Evolutionary conservation across 306 rosid genomes (phyloP), one percentile per base, ranked within the genome.

Genomic region (Chamaecrista fasciculata): DNA sequence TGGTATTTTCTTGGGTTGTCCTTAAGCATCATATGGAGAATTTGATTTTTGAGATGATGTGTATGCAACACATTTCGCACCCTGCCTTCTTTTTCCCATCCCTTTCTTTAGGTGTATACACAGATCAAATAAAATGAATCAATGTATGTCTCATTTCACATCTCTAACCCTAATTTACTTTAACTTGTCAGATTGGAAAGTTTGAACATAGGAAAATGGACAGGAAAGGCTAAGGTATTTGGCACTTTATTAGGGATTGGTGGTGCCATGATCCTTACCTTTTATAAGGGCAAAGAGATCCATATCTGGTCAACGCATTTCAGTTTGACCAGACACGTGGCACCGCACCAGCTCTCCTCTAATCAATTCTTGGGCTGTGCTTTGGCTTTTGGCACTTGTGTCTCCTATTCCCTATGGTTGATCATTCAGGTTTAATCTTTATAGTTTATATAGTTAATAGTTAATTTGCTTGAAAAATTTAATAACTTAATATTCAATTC

Each of bases 181-280:
- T 31, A 31, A 2, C n/a, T n/a, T n/a, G 18, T 50, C 58, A 78
- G 70, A 9, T 23, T 78, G n/a, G 78, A 72, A 42, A 78, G 50
- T 33, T 9, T 72, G 36, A 59, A 78, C 1, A 49, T 78, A 20
- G 19, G 59, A 66, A 67, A 44, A 72, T 12, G 19, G 50, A 9
- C 61, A 1, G 82, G 78, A 29, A 78, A 72, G 10, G 82, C 78
- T 0, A 78, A 67, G 48, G 62, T 72, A 28, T 1, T 25, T 16
- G 78, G 82, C 21, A 67, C 67, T 9, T 0, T 78, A 10, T 23
- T 59, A 24, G 74, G 82, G 31, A 59, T 66, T 6, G 52, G 78
- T 50, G 82, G 78, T 19, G 78, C 73, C 55, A 78, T 72, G 82
- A 31, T 72, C 8, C 52, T 78, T 16, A 67, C 82, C 21, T 71